Evolutionary conservation across 2,329 filamentous ascomycete genomes (phyloP).

Genomic region (Aspergillus unguis): DNA sequence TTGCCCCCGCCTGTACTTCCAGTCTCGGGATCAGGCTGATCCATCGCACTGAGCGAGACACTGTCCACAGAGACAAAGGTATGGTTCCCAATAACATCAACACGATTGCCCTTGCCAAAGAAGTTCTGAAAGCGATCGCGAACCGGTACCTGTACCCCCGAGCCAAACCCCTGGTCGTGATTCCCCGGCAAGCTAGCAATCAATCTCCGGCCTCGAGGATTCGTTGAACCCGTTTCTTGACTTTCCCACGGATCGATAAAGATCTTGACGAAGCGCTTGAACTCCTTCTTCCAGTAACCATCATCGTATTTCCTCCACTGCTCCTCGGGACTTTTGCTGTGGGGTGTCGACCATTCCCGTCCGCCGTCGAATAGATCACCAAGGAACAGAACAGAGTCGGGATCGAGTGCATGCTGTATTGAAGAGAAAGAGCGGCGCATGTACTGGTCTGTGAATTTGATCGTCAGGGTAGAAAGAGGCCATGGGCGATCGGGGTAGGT

Average conservation of each 20-base stretch:
- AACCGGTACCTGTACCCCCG: slow-evolving; percentile 75
- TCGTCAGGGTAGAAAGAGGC: slow-evolving; percentile 65
- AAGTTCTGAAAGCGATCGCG: slow-evolving; percentile 79
- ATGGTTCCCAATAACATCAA: slow-evolving; percentile 92
- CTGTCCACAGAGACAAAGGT: slow-evolving; percentile 90
- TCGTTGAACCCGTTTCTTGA: slow-evolving; percentile 53
- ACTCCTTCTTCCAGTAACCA: slow-evolving; percentile 82
- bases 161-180: slow-evolving; percentile 89
- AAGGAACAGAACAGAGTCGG: slow-evolving; percentile 84
- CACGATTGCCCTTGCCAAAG: slow-evolving; percentile 86
- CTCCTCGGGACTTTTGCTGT: slow-evolving; percentile 58
- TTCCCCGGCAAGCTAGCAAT: slow-evolving; percentile 88
- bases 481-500: slow-evolving; percentile 85
- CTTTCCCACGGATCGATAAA: slow-evolving; percentile 71
- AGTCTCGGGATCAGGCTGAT: slow-evolving; percentile 50
- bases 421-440: slow-evolving; percentile 76
- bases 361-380: slow-evolving; percentile 96
- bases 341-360: slow-evolving; percentile 81
- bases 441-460: slow-evolving; percentile 83
- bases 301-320: slow-evolving; percentile 76
- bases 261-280: slow-evolving; percentile 77
- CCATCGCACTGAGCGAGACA: slow-evolving; percentile 77
- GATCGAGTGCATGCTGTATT: slow-evolving; percentile 71
- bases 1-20: slow-evolving; percentile 46
- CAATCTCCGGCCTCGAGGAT: slow-evolving; percentile 69